phyloP scores from a whole-genome alignment of 192 early-diverging fungal genomes.

The Geranomyces variabilis region DNA sequence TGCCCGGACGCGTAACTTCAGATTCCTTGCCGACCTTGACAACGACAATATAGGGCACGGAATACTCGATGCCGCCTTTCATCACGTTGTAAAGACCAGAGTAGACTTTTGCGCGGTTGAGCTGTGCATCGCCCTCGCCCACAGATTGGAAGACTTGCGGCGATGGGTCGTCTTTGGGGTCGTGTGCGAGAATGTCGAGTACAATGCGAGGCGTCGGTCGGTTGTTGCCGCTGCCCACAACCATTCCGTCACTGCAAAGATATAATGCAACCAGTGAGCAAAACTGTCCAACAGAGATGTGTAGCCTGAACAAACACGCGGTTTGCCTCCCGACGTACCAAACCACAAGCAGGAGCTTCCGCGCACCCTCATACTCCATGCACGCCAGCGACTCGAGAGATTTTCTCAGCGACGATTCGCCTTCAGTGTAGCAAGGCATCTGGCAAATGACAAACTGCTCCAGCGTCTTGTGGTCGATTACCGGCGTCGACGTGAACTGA shows the following conservation, averaged over 20 bases:
- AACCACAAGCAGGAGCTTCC: conserved; percentile 83
- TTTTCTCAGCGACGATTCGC: conserved; percentile 47
- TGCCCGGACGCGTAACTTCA: conserved; percentile 75
- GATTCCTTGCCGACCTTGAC: conserved; percentile 85
- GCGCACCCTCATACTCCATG: conserved; percentile 76
- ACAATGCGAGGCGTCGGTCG: conserved; percentile 87
- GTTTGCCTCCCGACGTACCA: conserved; percentile 28
- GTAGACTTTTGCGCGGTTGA: conserved; percentile 91
- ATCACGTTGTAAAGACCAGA: conserved; percentile 82
- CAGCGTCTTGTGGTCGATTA: conserved; percentile 54
- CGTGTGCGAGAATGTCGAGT: conserved; percentile 83
- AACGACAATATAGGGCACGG: conserved; percentile 87
- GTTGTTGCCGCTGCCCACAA: conserved; percentile 90
- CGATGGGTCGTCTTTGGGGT: conserved; percentile 58
- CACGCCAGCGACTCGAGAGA: conserved; percentile 70
- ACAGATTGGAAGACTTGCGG: conserved; percentile 74
- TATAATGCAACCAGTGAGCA: too few species aligned
- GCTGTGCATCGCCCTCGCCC: conserved; percentile 80
- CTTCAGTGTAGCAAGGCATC: conserved; percentile 88
- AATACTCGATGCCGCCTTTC: conserved; percentile 61
- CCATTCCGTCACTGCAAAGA: conserved; percentile 71
- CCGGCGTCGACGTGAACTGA: conserved; percentile 86
- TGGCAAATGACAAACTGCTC: conserved; percentile 34
- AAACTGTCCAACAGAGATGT: too few species aligned
- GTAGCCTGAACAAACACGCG: too few species aligned